Evolutionary conservation across 495 filamentous ascomycete species (phyloP).

Genomic region (Talaromyces borbonicus): DNA sequence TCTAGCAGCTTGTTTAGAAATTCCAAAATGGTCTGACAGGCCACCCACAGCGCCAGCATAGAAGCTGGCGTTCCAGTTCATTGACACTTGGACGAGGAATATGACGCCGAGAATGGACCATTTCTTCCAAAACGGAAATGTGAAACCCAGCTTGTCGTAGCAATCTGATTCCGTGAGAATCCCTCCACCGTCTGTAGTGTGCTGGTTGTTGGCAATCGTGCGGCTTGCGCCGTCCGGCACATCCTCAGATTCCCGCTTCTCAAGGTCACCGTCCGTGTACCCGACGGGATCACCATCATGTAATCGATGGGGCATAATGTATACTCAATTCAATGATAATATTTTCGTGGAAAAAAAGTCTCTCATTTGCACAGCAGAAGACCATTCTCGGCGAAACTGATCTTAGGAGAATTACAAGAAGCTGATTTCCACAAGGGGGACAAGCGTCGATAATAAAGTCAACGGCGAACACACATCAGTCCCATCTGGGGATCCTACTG

Average conservation of each 20-base stretch:
- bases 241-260: conserved; percentile 17
- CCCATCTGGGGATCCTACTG: conserved; percentile 3
- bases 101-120: conserved; percentile 59
- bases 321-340: neutral
- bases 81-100: conserved; percentile 59
- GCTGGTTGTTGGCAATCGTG: conserved; percentile 1
- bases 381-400: conserved; percentile 2
- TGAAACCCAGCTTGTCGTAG: conserved; percentile 49
- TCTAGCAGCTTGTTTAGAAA: conserved; percentile 49
- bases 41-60: conserved; percentile 50
- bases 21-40: conserved; percentile 45
- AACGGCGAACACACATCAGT: neutral
- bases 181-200: conserved; percentile 31
- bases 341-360: conserved; percentile 5
- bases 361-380: neutral
- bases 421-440: neutral
- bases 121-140: conserved; percentile 49
- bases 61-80: conserved; percentile 66
- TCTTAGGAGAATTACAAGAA: neutral
- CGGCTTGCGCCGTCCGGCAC: conserved; percentile 9
- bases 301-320: conserved; percentile 7
- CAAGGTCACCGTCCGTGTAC: conserved; percentile 11
- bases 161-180: conserved; percentile 49
- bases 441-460: conserved; percentile 2
- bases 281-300: conserved; percentile 4